These are phyloP conservation scores for Bromus sterilis DNA, from an alignment of 176 grass and related monocot genomes.

Conservation along the genomic window DNA sequence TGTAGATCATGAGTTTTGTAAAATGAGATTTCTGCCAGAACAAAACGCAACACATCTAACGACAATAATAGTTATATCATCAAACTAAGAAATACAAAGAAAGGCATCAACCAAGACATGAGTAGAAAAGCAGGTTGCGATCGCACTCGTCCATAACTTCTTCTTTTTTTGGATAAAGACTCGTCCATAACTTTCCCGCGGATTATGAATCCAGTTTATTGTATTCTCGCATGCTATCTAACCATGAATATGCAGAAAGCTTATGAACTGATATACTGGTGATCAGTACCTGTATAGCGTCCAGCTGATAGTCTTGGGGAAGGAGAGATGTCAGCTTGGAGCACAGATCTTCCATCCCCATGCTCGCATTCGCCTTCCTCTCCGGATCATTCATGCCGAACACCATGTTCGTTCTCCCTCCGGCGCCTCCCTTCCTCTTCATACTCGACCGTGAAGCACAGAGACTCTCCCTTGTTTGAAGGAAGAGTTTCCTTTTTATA, in stretches of 20 bases:
- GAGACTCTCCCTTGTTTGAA: neutral
- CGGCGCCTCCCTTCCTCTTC: neutral
- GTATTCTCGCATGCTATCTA: neutral
- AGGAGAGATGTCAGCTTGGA: slow-evolving; percentile 20
- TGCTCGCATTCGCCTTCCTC: neutral
- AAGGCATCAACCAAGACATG: neutral
- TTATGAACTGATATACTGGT: neutral
- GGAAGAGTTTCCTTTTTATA: slow-evolving; percentile 4
- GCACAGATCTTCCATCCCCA: slow-evolving; percentile 14
- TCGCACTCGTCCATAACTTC: neutral
- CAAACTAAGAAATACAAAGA: neutral
- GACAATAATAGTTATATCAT: neutral
- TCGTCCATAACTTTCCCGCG: neutral
- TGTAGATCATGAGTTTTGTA: neutral
- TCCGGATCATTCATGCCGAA: neutral
- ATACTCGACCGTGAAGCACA: neutral
- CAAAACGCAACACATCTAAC: neutral
- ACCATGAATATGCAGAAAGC: neutral
- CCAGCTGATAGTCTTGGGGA: neutral
- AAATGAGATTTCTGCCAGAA: neutral
- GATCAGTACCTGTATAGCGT: slow-evolving; percentile 9
- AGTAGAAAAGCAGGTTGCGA: neutral
- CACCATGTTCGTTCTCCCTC: neutral
- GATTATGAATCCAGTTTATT: neutral
- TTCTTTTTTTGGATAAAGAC: no score